Conservation (phyloP, 225 moss, liverwort and hornwort genomes). For the Pseudisothecium myosuroides region DNA sequence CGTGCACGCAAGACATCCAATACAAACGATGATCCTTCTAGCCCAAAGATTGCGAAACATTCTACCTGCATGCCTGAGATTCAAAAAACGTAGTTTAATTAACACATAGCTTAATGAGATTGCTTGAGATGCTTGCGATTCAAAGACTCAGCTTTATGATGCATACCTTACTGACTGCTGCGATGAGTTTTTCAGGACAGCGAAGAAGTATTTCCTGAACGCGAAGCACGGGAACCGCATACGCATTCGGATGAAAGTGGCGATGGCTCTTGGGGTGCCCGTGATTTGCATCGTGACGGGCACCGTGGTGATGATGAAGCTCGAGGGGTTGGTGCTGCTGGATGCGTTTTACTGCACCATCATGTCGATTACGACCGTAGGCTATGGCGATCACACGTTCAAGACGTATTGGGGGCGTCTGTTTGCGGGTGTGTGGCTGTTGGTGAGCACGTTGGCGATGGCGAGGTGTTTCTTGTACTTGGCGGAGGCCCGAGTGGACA, state of each 20-base stretch:
- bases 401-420: constrained; percentile 52
- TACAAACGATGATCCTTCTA: background rate
- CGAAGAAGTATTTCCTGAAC: constrained; percentile 62
- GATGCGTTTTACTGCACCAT: constrained; percentile 71
- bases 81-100: too few species aligned
- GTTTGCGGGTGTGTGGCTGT: constrained; percentile 71
- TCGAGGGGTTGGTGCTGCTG: constrained; percentile 45
- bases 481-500: constrained; percentile 79
- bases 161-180: background rate
- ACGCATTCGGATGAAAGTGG: constrained; percentile 89
- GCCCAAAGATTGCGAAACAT: background rate
- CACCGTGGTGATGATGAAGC: constrained; percentile 37
- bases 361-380: constrained; percentile 88
- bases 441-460: constrained; percentile 73
- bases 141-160: background rate
- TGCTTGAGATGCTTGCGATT: background rate
- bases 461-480: constrained; percentile 69
- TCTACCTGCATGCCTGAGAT: background rate
- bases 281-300: constrained; percentile 37
- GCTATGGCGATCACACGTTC: constrained; percentile 82
- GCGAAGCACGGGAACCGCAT: constrained; percentile 65
- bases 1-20: background rate
- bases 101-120: background rate
- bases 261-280: constrained; percentile 56
- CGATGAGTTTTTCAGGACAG: background rate